Conservation (phyloP, 768 basidiomycete species). For the Cantharellus cinnabarinus region DNA sequence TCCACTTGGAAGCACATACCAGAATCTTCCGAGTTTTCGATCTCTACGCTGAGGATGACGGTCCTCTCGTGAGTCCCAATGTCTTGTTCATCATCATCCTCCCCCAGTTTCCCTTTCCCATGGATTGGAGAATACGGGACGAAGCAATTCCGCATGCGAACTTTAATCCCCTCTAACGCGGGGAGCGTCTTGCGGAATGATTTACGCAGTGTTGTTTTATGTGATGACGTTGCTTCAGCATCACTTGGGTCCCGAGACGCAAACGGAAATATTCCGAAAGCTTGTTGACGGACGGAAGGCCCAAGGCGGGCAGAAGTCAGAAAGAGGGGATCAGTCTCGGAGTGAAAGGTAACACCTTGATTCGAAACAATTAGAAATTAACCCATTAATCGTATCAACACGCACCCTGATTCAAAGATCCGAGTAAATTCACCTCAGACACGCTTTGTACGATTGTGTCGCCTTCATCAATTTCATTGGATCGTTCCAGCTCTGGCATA, state of each 20-base stretch:
- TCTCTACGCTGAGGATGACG: conserved; percentile 76
- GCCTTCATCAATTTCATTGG: conserved; percentile 18
- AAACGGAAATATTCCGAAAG: conserved; percentile 25
- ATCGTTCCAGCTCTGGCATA: conserved; percentile 12
- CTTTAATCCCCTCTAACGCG: conserved; percentile 65
- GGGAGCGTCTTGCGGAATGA: conserved; percentile 64
- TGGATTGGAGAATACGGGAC: conserved; percentile 43
- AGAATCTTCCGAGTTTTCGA: conserved; percentile 62
- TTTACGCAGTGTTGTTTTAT: conserved; percentile 53
- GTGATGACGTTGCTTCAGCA: neutral
- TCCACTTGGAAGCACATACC: conserved; percentile 50
- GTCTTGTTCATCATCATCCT: conserved; percentile 20
- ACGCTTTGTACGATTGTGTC: conserved; percentile 25
- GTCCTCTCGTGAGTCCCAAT: conserved; percentile 68
- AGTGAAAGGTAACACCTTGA: conserved; percentile 4
- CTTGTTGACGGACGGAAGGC: conserved; percentile 39
- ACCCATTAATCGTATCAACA: neutral
- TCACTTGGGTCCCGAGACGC: neutral
- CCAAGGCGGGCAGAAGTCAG: conserved; percentile 59
- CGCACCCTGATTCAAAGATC: conserved; percentile 45
- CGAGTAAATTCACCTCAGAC: conserved; percentile 47
- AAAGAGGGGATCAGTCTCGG: conserved; percentile 7
- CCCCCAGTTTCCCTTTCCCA: neutral
- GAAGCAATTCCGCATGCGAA: conserved; percentile 88
- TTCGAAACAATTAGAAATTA: neutral